phyloP scores from a whole-genome alignment of 352 stramenopile genomes.

The Phytopythium sindhum region DNA sequence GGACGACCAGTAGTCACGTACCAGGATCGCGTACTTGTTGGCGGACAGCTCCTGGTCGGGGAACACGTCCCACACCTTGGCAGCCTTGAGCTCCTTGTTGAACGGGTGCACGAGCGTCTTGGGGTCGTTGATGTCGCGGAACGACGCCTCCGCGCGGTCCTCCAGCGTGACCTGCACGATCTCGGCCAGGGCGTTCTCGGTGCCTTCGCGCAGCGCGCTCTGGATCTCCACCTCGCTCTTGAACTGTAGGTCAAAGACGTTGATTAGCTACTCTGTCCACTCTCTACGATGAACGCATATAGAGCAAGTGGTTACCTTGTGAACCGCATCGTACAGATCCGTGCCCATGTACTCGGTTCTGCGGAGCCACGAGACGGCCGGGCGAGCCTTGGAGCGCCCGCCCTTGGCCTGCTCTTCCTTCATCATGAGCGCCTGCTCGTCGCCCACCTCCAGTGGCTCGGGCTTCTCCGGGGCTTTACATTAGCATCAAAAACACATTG shows the following conservation, averaged over 20 bases:
- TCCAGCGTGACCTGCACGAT: constrained; percentile 68
- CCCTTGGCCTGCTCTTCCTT: constrained; percentile 56
- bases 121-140: constrained; percentile 61
- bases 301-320: constrained; percentile 39
- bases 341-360: constrained; percentile 86
- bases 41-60: constrained; percentile 69
- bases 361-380: constrained; percentile 76
- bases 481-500: constrained; percentile 6
- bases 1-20: constrained; percentile 18
- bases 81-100: constrained; percentile 79
- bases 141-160: constrained; percentile 78
- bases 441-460: constrained; percentile 56
- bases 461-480: constrained; percentile 44
- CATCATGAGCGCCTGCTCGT: constrained; percentile 78
- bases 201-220: constrained; percentile 74
- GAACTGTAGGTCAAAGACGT: constrained; percentile 26
- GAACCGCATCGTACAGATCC: constrained; percentile 79
- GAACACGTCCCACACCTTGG: constrained; percentile 81
- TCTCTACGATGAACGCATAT: neutral
- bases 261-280: neutral
- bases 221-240: constrained; percentile 86
- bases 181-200: constrained; percentile 73
- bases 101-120: constrained; percentile 76
- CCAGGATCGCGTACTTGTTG: constrained; percentile 84
- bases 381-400: constrained; percentile 60